Evolutionary conservation across 208 protist genomes (phyloP).

Genomic region (Acanthamoeba divionensis): DNA sequence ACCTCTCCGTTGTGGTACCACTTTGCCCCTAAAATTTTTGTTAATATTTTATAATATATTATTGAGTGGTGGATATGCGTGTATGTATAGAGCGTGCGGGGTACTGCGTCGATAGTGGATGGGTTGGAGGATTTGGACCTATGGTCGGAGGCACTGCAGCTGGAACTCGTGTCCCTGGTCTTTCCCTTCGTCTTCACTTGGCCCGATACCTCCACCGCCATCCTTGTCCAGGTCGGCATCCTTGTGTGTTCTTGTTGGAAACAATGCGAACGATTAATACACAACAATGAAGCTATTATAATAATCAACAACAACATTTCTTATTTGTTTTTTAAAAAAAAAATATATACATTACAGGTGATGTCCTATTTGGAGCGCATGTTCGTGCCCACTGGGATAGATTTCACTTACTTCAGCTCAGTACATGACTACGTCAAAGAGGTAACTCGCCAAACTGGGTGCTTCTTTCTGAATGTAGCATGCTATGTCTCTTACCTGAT

Average conservation of each 20-base stretch:
- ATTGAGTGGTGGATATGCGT: not conserved
- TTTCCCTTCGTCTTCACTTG: constrained; percentile 44
- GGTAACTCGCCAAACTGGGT: no score
- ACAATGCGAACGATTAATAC: no score
- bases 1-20: constrained; percentile 43
- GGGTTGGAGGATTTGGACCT: constrained; percentile 9
- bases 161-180: constrained; percentile 18
- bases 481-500: not conserved
- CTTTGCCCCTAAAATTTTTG: not conserved
- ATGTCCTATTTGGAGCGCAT: constrained; percentile 37
- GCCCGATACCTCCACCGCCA: not conserved
- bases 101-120: constrained; percentile 31
- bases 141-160: constrained; percentile 32
- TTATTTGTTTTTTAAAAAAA: not conserved
- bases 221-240: not conserved
- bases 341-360: not conserved
- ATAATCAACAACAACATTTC: no score
- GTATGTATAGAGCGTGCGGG: not conserved
- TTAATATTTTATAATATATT: not conserved
- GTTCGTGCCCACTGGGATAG: not conserved
- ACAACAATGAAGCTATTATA: no score
- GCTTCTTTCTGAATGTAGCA: no score
- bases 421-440: not conserved
- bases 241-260: no score
- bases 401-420: constrained; percentile 34